These are phyloP conservation scores for Fusarium incarnatum DNA, from an alignment of 2,329 filamentous ascomycete genomes.

Conservation along the genomic window DNA sequence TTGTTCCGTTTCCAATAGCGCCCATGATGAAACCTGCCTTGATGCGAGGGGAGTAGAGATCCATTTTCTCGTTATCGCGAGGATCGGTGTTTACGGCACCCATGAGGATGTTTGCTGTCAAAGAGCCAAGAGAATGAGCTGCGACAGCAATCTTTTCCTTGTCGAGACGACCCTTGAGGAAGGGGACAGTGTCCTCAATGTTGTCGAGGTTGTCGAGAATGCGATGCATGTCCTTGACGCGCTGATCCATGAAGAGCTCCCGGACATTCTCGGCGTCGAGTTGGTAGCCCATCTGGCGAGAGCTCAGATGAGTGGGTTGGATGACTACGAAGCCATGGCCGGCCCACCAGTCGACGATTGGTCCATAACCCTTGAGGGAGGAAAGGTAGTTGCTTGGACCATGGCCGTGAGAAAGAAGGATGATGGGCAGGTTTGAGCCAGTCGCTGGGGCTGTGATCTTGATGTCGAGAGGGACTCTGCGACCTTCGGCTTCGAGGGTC, in stretches of 20 bases:
- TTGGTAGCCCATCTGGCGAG: constrained; percentile 24
- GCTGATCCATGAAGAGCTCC: constrained; percentile 40
- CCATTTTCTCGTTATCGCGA: constrained; percentile 24
- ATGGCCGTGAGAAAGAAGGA: constrained; percentile 46
- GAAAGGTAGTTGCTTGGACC: constrained; percentile 46
- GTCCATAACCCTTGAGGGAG: constrained; percentile 42
- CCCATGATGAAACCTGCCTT: constrained; percentile 46
- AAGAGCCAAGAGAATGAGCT: constrained; percentile 43
- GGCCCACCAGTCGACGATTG: constrained; percentile 45
- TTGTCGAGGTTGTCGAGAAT: constrained; percentile 43
- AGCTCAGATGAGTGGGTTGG: constrained; percentile 46
- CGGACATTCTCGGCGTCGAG: constrained; percentile 12
- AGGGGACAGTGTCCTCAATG: constrained; percentile 39
- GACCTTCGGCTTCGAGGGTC: constrained; percentile 24
- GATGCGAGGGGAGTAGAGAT: constrained; percentile 36
- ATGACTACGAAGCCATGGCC: constrained; percentile 47
- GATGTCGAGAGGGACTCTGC: constrained; percentile 42
- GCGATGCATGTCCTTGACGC: constrained; percentile 36
- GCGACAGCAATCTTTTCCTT: constrained; percentile 39
- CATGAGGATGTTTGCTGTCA: constrained; percentile 35
- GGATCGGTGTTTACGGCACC: constrained; percentile 43
- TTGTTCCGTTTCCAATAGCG: constrained; percentile 30
- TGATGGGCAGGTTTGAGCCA: constrained; percentile 37
- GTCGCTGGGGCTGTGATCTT: constrained; percentile 37
- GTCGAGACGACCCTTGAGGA: constrained; percentile 42